Evolutionary conservation across 129 eudicot genomes (phyloP), one percentile per base, ranked within the genome.

Genomic region (sunflower (Helianthus annuus)): DNA sequence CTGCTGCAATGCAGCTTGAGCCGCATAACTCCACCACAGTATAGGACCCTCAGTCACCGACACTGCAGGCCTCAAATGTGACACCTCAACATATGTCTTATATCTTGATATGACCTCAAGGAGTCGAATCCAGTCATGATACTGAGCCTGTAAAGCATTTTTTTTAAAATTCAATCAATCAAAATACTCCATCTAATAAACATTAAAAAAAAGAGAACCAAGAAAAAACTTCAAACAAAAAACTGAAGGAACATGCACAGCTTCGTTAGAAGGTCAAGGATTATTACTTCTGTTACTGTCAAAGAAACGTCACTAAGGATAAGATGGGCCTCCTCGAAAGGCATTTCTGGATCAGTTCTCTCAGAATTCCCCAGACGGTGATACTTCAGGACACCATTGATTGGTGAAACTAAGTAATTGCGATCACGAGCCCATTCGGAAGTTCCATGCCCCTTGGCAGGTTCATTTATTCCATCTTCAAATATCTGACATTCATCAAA

Each of bases 81-180:
- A 88, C 68, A 95, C 85, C 80, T 95, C 99, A 68, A 90, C 76
- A 80, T 90, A 86, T 68, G 80, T 39, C 78, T 85, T 90, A 69
- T 88, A 88, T 76, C 89, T 90, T 40, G 97, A 88, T 71, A 95
- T 76, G 59, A 83, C 97, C 83, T 95, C 99, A 80, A 95, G 75
- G 68, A 95, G 96, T 69, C 94, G 88, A 36, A 95, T 95, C 99
- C 99, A 95, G 40, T 95, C 99, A 84, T 95, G 85, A 85, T 95
- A 95, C 76, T 95, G 99, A 70, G 96, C 94, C 99, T 95, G 93
- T 66, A 58, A 71, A 64, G 29, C 59, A 71, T 44, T 1, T 10
- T 32, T 62, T 52, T 49, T 38, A 0, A 0, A 15, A 62, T 17
- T 71, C 55, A 66, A 32, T 13, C 58, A 10, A 46, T 54, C 48